These are phyloP conservation scores for Monosporascus sp. DNA, from an alignment of 2,329 filamentous ascomycete genomes.

Conservation along the genomic window DNA sequence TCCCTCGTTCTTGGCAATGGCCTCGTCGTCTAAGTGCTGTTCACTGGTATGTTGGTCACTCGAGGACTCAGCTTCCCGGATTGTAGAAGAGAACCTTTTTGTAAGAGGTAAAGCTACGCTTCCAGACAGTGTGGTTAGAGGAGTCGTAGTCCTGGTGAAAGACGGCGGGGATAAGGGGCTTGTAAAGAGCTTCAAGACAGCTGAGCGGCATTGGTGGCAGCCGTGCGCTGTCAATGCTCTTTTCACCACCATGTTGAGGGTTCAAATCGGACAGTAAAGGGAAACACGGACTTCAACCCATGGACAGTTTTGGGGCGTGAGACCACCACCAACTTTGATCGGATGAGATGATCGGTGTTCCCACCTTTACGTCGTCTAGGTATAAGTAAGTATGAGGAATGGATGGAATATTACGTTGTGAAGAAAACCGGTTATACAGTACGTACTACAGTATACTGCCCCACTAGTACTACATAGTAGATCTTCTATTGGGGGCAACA, in stretches of 20 bases:
- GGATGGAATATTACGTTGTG: no score
- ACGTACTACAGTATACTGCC: no score
- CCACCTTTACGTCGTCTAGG: no score
- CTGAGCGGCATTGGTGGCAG: conserved; percentile 24
- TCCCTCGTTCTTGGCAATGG: conserved; percentile 1
- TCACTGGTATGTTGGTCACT: neutral
- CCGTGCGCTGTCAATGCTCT: conserved; percentile 18
- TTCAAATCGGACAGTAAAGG: neutral
- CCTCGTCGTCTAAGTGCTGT: conserved; percentile 1
- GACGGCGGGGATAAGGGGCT: conserved; percentile 8
- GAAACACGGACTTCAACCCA: neutral
- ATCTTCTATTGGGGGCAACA: no score
- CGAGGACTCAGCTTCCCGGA: conserved; percentile 1
- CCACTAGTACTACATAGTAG: no score
- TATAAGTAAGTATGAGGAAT: no score
- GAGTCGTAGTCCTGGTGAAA: conserved; percentile 5
- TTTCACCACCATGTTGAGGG: conserved; percentile 18
- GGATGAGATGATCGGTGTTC: no score
- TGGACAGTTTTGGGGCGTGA: no score
- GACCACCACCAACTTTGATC: no score
- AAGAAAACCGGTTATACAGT: no score
- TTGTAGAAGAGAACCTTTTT: neutral
- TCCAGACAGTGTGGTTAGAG: conserved; percentile 3
- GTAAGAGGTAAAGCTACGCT: neutral
- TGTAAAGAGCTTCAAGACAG: conserved; percentile 22